These are phyloP conservation scores for Ustulina deusta DNA, from an alignment of 2,329 filamentous ascomycete genomes.

Conservation along the genomic window DNA sequence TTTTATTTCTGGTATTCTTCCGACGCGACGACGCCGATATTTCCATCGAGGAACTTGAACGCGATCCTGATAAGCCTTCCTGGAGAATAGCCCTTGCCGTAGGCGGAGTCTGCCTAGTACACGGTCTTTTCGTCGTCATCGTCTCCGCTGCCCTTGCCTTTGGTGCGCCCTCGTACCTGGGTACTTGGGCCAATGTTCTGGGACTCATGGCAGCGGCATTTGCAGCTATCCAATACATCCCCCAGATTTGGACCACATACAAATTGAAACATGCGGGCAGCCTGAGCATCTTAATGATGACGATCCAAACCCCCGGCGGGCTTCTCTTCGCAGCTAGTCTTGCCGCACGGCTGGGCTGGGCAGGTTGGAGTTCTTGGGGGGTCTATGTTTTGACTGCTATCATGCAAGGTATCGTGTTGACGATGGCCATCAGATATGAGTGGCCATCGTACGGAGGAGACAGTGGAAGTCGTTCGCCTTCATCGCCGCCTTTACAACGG, in stretches of 20 bases:
- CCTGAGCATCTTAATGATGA: constrained; percentile 97
- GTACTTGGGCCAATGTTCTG: constrained; percentile 85
- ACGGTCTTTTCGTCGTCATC: constrained; percentile 77
- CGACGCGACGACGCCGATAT: constrained; percentile 70
- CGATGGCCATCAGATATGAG: constrained; percentile 84
- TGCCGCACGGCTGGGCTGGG: constrained; percentile 79
- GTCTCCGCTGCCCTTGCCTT: constrained; percentile 76
- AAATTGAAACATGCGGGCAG: constrained; percentile 87
- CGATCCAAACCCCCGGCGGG: constrained; percentile 94
- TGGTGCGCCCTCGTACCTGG: constrained; percentile 72
- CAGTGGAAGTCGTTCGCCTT: constrained; percentile 40
- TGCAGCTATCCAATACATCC: constrained; percentile 90
- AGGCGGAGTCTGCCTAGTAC: constrained; percentile 76
- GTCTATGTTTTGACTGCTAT: constrained; percentile 87
- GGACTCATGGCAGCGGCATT: constrained; percentile 83
- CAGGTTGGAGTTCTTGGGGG: constrained; percentile 96
- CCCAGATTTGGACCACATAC: constrained; percentile 94
- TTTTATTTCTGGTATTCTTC: constrained; percentile 96
- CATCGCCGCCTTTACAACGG: constrained; percentile 42
- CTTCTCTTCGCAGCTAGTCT: constrained; percentile 90
- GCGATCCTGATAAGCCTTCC: constrained; percentile 65
- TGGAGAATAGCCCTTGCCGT: constrained; percentile 85
- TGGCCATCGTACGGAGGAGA: constrained; percentile 45
- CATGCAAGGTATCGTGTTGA: constrained; percentile 84
- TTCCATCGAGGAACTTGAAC: constrained; percentile 60